Base-by-base conservation (phyloP, 2,329 filamentous ascomycete genomes). In the Metarhizium anisopliae region DNA sequence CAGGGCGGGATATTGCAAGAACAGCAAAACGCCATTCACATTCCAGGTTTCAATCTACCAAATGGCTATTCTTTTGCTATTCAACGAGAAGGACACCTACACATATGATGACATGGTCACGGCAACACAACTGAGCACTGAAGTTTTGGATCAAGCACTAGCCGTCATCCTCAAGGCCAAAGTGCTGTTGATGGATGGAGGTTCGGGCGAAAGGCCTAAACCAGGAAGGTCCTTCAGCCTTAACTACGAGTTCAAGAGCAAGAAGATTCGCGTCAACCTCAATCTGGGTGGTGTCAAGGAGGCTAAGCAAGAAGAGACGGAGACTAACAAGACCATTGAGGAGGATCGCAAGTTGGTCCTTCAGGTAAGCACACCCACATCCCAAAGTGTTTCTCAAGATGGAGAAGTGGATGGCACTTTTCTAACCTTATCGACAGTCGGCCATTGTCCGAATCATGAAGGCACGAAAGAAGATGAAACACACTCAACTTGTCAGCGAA, bases 361-460 rank as follows among this genome's bases (percentile, higher is more conserved):
- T 69, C 94, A 99, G 86, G 93, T 96, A 81, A 72, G 86, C 20
- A 6, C 56, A n/a, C 10, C 16, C 7, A 54, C 38, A 6, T 55
- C 18, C 47, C 43, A 11, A 14, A 1, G 14, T 47, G 8, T 29
- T 42, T 25, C 18, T 10, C 47, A n/a, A 38, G 30, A 18, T 6
- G 20, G 13, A 49, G 3, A 18, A 16, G 8, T 29, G 32, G 29
- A 11, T 45, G n/a, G 11, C 10, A 6, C 14, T 49, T 52, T 52
- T 38, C 67, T 71, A 64, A 72, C 60, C 20, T 38, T 7, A 35
- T 11, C 50, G 47, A 38, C 35, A 99, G 93, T 97, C 94, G 59
- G 92, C 93, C 29, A 97, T 99, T 71, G 94, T 99, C 56, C 90
- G 94, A 67, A 96, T 99, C 77, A 99, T 99, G 94, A 99, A 99